Base-by-base conservation (phyloP, 2,329 filamentous ascomycete genomes). In the Pseudogymnoascus sp. region DNA sequence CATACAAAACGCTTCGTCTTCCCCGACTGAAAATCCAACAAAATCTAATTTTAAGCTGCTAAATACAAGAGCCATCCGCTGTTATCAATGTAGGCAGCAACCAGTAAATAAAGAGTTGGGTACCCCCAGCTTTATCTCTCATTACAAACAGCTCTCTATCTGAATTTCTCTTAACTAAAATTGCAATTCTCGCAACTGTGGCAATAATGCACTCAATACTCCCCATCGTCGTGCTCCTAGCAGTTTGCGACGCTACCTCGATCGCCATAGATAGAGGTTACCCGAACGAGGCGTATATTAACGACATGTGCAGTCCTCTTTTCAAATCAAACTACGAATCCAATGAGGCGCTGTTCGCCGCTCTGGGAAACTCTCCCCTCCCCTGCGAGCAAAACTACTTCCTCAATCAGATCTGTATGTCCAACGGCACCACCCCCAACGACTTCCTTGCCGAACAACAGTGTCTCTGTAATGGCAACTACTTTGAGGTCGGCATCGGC, bases 381-480 rank as follows among this genome's bases (percentile, higher is more conserved):
- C 46, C 46, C 25, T 56, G 46, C 46, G 25, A 56, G n/a, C 46
- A 56, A 12, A 9, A 3, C 7, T 6, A 2, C 7, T 34, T 6
- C 23, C 8, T 25, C 8, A n/a, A 11, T 9, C 7, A 11, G 7
- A 42, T 14, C 0, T 65, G 62, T 56, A n/a, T 25, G 12, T 40
- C 37, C 2, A 62, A 65, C 37, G 63, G 64, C 16, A 65, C 63
- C n/a, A 18, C 36, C 2, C 21, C 60, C 3, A 21, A 62, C 16
- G 64, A 65, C 23, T 49, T 64, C 38, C 14, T 65, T 18, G 64
- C 63, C 3, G 53, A 64, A 23, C 64, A 65, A 43, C 21, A 65
- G 31, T 65, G 64, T 16, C n/a, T 64, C 1, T 65, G 64, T 9
- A 12, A 12, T 34, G 64, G 64, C 21, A 59, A 37, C 31, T 65